Evolutionary conservation across 371 early-diverging fungal genomes (phyloP).

Genomic region (Apophysomyces variabilis): DNA sequence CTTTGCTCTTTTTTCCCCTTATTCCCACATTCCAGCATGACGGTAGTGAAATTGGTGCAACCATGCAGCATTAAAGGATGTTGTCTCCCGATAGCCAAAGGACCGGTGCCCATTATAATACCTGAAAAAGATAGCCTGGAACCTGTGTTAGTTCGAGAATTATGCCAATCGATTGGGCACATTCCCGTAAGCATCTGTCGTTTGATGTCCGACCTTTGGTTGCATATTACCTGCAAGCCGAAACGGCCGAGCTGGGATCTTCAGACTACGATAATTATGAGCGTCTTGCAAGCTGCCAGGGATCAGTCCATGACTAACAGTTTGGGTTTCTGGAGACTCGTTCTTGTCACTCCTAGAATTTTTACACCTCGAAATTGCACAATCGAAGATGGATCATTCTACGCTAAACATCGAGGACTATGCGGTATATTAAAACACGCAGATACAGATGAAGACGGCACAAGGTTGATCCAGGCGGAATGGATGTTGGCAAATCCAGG

Average conservation of each 20-base stretch:
- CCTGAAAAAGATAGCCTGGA: neutral
- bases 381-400: conserved; percentile 29
- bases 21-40: conserved; percentile 8
- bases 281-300: conserved; percentile 38
- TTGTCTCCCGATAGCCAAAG: conserved; percentile 13
- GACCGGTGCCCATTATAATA: neutral
- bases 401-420: conserved; percentile 22
- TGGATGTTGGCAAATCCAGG: conserved; percentile 41
- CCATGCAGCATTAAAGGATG: conserved; percentile 22
- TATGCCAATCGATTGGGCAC: conserved; percentile 24
- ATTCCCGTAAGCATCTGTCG: conserved; percentile 25
- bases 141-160: conserved; percentile 21
- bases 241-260: conserved; percentile 48
- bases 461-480: conserved; percentile 30
- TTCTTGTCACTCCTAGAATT: conserved; percentile 32
- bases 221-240: conserved; percentile 31
- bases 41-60: conserved; percentile 10
- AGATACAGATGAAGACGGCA: conserved; percentile 31
- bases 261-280: conserved; percentile 39
- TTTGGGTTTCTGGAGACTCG: conserved; percentile 40
- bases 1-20: neutral
- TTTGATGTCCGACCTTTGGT: conserved; percentile 29
- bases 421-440: conserved; percentile 32
- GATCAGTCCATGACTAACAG: conserved; percentile 36
- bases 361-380: conserved; percentile 31